Percentiles rank a stretch among this genome's conserved stretches.
These are phyloP conservation scores for Pseudozyma sp. DNA, from an alignment of 1,284 basidiomycete species.

Conservation along the genomic window DNA sequence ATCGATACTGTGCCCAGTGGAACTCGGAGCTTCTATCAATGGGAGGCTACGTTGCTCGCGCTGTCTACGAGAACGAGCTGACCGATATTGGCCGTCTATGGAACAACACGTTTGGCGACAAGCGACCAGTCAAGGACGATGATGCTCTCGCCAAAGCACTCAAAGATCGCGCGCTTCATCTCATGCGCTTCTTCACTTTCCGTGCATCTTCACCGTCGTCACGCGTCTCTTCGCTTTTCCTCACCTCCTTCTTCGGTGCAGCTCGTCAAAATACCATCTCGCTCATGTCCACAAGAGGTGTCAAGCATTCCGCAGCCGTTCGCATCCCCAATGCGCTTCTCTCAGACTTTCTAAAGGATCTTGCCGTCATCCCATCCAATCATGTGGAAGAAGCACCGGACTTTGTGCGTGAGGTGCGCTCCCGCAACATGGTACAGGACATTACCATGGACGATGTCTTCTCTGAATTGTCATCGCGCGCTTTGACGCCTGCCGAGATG, in stretches of 20 bases:
- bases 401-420: slow-evolving; percentile 78
- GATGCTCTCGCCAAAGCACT: slow-evolving; percentile 61
- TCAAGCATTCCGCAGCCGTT: slow-evolving; percentile 78
- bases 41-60: slow-evolving; percentile 80
- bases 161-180: slow-evolving; percentile 77
- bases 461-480: slow-evolving; percentile 79
- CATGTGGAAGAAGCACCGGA: slow-evolving; percentile 76
- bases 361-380: slow-evolving; percentile 80
- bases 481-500: slow-evolving; percentile 82
- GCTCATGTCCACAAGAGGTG: slow-evolving; percentile 83
- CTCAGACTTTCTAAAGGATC: slow-evolving; percentile 80
- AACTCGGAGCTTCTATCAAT: slow-evolving; percentile 64
- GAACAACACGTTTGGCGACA: slow-evolving; percentile 72
- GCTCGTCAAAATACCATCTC: slow-evolving; percentile 73
- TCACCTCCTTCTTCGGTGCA: slow-evolving; percentile 84
- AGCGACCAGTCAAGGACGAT: slow-evolving; percentile 73
- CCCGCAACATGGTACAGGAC: slow-evolving; percentile 80
- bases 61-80: slow-evolving; percentile 89
- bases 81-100: slow-evolving; percentile 69
- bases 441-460: slow-evolving; percentile 89
- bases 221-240: slow-evolving; percentile 82
- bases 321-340: slow-evolving; percentile 83
- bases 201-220: slow-evolving; percentile 83
- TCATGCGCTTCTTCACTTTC: slow-evolving; percentile 74
- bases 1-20: slow-evolving; percentile 66